A percentile compares a stretch with the other conserved stretches of the same genome.
Conservation (phyloP, 352 stramenopile species). For the Globisporangium spinosum region DNA sequence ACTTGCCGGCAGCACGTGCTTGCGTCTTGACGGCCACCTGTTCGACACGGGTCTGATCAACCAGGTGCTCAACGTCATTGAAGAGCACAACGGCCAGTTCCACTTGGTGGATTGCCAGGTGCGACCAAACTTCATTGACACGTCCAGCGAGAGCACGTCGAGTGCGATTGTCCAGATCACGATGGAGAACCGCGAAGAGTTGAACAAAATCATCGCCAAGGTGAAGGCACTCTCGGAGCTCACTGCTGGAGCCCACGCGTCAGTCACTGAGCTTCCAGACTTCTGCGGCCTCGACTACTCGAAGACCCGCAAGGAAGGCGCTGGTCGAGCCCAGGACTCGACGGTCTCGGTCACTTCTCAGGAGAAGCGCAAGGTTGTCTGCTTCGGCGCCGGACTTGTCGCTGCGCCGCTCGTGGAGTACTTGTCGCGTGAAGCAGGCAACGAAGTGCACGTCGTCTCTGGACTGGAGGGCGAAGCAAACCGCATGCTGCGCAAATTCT, state of each 20-base stretch:
- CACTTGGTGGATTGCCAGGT: constrained; percentile 91
- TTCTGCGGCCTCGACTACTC: constrained; percentile 78
- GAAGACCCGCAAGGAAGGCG: constrained; percentile 60
- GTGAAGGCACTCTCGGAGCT: constrained; percentile 80
- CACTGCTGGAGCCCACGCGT: constrained; percentile 83
- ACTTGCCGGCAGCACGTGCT: constrained; percentile 71
- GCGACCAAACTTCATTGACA: constrained; percentile 62
- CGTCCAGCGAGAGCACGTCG: constrained; percentile 41
- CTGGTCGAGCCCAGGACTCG: constrained; percentile 25
- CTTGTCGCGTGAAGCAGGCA: constrained; percentile 63
- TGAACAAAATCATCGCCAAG: constrained; percentile 87
- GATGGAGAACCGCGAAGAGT: constrained; percentile 62
- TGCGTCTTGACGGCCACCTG: constrained; percentile 90
- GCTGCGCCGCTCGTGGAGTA: constrained; percentile 85
- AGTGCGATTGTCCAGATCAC: constrained; percentile 81
- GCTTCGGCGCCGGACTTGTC: constrained; percentile 84
- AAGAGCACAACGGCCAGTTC: constrained; percentile 86
- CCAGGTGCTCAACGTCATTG: constrained; percentile 92
- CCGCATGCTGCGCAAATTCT: constrained; percentile 65
- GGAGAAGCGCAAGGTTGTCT: constrained; percentile 83
- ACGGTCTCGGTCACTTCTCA: constrained; percentile 37
- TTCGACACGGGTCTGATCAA: constrained; percentile 97
- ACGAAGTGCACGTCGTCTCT: constrained; percentile 76
- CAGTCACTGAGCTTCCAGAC: constrained; percentile 75
- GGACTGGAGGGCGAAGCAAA: constrained; percentile 68